Conservation (phyloP, 164 flowering plant genomes). For the Brasenia schreberi region DNA sequence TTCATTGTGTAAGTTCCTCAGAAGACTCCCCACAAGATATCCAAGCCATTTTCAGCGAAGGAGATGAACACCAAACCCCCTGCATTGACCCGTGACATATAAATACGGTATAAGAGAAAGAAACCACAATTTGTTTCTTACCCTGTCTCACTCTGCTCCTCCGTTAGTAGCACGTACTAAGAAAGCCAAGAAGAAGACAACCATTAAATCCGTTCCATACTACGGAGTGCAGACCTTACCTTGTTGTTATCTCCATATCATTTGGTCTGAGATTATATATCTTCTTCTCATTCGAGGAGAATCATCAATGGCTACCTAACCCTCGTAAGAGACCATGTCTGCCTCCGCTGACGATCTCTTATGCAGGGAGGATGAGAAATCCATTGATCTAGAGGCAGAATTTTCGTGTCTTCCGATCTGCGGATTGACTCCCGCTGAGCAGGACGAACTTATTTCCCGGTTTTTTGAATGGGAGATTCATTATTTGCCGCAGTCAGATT, state of each 20-base stretch:
- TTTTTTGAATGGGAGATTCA: constrained; percentile 28
- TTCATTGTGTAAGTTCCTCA: background rate
- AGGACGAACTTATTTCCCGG: constrained; percentile 10
- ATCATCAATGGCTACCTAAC: background rate
- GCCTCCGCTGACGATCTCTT: background rate
- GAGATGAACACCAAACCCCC: no score
- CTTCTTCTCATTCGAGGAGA: background rate
- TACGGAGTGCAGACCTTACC: background rate
- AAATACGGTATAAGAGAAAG: background rate
- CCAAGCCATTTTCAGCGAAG: no score
- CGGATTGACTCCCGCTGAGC: constrained; percentile 6
- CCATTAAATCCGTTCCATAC: background rate
- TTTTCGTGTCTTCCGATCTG: background rate
- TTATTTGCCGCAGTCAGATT: constrained; percentile 28
- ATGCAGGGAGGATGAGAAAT: background rate
- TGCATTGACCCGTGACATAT: background rate
- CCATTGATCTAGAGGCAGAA: background rate
- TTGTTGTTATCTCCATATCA: background rate
- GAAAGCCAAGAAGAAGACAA: background rate
- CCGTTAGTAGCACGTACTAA: background rate
- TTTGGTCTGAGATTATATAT: no score
- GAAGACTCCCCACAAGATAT: background rate
- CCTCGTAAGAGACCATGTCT: background rate
- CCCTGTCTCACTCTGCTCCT: background rate
- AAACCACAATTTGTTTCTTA: background rate